Conservation (phyloP, 2,329 filamentous ascomycete species). For the Aspergillus sp. region DNA sequence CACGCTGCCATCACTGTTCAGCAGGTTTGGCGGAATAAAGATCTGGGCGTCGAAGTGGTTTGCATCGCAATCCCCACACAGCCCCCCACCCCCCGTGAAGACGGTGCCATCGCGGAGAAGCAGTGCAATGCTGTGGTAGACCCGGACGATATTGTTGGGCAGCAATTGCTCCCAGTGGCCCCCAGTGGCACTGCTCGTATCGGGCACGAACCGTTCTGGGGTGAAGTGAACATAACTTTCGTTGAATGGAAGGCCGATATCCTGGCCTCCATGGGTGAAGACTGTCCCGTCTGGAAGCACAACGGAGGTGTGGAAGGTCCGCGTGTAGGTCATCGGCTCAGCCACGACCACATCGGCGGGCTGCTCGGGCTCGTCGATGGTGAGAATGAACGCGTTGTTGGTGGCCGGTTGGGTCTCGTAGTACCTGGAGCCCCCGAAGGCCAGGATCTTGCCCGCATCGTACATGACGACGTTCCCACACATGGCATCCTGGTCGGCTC, state of each 20-base stretch:
- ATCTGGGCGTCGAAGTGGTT: conserved; percentile 58
- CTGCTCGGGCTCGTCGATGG: conserved; percentile 1
- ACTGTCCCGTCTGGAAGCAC: conserved; percentile 50
- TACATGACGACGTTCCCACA: conserved; percentile 9
- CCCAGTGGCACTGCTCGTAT: conserved; percentile 24
- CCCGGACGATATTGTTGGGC: conserved; percentile 20
- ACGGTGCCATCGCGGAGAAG: conserved; percentile 52
- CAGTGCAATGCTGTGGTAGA: conserved; percentile 51
- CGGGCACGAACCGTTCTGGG: conserved; percentile 49
- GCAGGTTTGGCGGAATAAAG: conserved; percentile 56
- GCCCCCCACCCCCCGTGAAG: conserved; percentile 51
- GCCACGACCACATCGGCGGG: conserved; percentile 22
- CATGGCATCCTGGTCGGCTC: conserved; percentile 1
- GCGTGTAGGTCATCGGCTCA: conserved; percentile 47
- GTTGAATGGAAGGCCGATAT: conserved; percentile 42
- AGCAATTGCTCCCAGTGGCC: neutral
- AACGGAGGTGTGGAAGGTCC: conserved; percentile 47
- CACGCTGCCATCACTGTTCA: conserved; percentile 19
- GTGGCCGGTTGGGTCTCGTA: conserved; percentile 3
- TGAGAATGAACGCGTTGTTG: conserved; percentile 2
- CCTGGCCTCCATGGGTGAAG: conserved; percentile 49
- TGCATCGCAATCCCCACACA: conserved; percentile 47
- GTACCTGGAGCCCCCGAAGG: conserved; percentile 1
- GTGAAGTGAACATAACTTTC: conserved; percentile 42
- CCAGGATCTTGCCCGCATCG: conserved; percentile 4